Conservation (phyloP, 352 stramenopile genomes). For the Pythium insidiosum region DNA sequence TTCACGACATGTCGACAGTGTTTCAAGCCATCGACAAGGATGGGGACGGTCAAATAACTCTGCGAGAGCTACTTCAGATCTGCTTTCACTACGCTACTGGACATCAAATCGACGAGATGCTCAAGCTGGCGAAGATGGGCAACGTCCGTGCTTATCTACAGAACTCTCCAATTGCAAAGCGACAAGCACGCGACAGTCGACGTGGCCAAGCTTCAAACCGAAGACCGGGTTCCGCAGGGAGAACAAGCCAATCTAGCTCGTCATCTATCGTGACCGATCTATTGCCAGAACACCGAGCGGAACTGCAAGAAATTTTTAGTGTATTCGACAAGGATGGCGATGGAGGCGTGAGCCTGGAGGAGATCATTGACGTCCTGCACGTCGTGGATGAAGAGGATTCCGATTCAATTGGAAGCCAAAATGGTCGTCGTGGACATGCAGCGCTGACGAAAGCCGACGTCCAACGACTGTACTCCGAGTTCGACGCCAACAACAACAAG, state of each 20-base stretch:
- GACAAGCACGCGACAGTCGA: too few species aligned
- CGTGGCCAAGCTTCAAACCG: neutral
- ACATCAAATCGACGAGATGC: constrained; percentile 54
- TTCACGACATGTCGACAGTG: constrained; percentile 46
- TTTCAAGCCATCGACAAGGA: constrained; percentile 72
- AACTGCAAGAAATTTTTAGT: constrained; percentile 55
- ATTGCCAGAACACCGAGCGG: constrained; percentile 22
- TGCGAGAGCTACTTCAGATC: constrained; percentile 49
- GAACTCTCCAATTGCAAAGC: neutral
- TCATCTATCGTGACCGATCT: constrained; percentile 7
- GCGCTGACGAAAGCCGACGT: constrained; percentile 55
- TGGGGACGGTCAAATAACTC: constrained; percentile 39
- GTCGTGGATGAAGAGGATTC: constrained; percentile 54
- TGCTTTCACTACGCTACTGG: constrained; percentile 64
- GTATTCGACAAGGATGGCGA: constrained; percentile 68
- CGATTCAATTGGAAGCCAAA: constrained; percentile 10
- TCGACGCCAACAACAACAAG: constrained; percentile 38
- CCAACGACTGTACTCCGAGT: constrained; percentile 42
- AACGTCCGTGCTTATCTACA: constrained; percentile 37
- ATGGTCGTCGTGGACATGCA: too few species aligned
- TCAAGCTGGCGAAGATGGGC: constrained; percentile 59
- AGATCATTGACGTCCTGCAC: constrained; percentile 61
- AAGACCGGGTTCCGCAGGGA: too few species aligned
- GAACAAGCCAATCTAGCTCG: too few species aligned
- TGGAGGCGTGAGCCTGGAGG: constrained; percentile 55